phyloP scores from a whole-genome alignment of 75 land plant genomes.

The Isoetes taiwanensis region DNA sequence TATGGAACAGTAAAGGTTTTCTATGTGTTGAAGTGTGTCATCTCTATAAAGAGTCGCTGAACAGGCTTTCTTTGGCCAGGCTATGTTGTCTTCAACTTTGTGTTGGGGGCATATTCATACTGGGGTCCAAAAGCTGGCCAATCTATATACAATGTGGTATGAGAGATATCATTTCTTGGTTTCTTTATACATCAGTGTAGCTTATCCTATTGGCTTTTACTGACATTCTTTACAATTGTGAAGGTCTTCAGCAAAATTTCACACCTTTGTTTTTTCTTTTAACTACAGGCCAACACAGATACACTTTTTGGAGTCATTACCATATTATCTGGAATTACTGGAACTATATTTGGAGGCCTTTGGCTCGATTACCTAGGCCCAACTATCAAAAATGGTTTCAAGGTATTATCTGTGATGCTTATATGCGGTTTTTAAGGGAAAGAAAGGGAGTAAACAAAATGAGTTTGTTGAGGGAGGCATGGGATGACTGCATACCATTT shows the following conservation, averaged over 20 bases:
- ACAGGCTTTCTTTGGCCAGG: conserved; percentile 31
- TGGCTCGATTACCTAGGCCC: conserved; percentile 60
- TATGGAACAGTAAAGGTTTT: conserved; percentile 38
- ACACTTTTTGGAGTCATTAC: conserved; percentile 83
- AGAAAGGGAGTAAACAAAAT: too few relatives aligned
- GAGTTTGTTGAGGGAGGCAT: too few relatives aligned
- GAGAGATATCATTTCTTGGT: background rate
- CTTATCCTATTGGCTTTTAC: background rate
- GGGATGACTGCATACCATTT: too few relatives aligned
- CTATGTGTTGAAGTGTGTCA: conserved; percentile 26
- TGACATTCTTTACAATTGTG: background rate
- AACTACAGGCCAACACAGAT: conserved; percentile 67
- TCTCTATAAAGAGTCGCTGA: background rate
- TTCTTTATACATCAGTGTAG: background rate
- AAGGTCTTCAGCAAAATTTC: background rate
- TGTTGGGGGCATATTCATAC: conserved; percentile 91
- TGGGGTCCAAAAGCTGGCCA: conserved; percentile 98
- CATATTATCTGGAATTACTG: conserved; percentile 70
- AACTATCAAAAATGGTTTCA: conserved; percentile 70
- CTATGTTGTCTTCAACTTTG: conserved; percentile 83
- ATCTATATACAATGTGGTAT: conserved; percentile 74
- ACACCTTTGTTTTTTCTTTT: background rate
- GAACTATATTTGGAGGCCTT: conserved; percentile 70
- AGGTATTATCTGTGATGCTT: too few relatives aligned
- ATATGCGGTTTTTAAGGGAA: too few relatives aligned